Percentiles rank a stretch among this genome's conserved stretches.
phyloP scores from a whole-genome alignment of 768 basidiomycete genomes.

The Rhodosporidiobolus sp. region DNA sequence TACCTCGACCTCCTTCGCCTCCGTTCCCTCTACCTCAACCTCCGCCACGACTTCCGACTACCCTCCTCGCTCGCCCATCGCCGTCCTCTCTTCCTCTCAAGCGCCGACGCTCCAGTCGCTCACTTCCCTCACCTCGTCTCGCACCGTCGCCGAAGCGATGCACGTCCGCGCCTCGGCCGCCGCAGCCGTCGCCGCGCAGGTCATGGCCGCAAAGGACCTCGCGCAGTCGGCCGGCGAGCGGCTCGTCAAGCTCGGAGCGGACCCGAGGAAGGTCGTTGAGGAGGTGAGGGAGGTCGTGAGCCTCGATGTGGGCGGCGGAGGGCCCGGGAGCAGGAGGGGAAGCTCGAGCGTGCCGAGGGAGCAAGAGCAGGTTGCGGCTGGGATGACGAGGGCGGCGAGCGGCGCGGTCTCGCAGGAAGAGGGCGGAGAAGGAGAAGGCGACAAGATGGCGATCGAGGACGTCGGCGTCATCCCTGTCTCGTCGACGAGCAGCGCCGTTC shows the following conservation, averaged over 20 bases:
- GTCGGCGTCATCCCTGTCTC: background rate
- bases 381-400: background rate
- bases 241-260: constrained; percentile 5
- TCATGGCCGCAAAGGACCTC: constrained; percentile 40
- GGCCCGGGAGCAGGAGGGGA: background rate
- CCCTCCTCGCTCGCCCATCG: background rate
- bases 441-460: constrained; percentile 24
- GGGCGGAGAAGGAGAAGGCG: background rate
- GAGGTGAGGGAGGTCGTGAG: constrained; percentile 13
- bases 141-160: constrained; percentile 24
- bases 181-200: constrained; percentile 39
- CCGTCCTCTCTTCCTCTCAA: constrained; percentile 8
- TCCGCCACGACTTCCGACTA: background rate
- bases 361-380: background rate
- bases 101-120: constrained; percentile 22
- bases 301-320: constrained; percentile 4
- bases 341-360: background rate
- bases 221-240: constrained; percentile 20
- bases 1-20: background rate
- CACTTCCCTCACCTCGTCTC: constrained; percentile 13
- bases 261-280: constrained; percentile 17
- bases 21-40: background rate
- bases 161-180: constrained; percentile 40
- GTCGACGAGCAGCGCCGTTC: too few relatives aligned
- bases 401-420: background rate